Evolutionary conservation across 768 basidiomycete genomes (phyloP).

Genomic region (Lentinus tigrinus): DNA sequence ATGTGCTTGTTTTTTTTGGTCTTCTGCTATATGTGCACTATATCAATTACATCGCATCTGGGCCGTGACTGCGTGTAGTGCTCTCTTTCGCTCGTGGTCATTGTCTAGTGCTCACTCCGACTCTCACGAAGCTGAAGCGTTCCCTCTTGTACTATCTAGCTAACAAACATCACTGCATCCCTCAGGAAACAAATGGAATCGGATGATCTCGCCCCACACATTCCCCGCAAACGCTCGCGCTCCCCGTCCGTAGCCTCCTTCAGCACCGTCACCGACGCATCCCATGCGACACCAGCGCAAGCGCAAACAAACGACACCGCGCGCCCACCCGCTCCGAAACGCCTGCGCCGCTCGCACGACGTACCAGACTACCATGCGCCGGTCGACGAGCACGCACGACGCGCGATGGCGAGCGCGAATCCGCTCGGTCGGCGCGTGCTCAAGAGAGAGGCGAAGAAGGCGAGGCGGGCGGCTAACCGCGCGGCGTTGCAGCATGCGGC

Average conservation of each 20-base stretch:
- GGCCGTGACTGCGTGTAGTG: background rate
- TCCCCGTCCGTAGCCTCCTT: constrained; percentile 13
- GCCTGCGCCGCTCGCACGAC: constrained; percentile 56
- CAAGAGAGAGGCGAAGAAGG: constrained; percentile 65
- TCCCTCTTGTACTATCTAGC: background rate
- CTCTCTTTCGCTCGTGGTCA: background rate
- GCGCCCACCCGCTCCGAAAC: constrained; percentile 44
- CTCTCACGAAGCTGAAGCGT: too few relatives aligned
- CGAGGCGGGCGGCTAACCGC: constrained; percentile 49
- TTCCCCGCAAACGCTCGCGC: constrained; percentile 31
- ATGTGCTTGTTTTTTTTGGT: background rate
- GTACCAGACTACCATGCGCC: constrained; percentile 47
- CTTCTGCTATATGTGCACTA: background rate
- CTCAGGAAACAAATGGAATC: constrained; percentile 29
- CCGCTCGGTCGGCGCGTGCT: constrained; percentile 58
- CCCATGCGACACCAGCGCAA: background rate
- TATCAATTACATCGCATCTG: background rate
- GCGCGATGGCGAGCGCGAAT: constrained; percentile 52
- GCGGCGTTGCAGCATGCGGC: constrained; percentile 2
- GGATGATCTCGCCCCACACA: constrained; percentile 26
- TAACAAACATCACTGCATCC: background rate
- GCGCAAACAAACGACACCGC: constrained; percentile 13
- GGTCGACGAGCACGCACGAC: constrained; percentile 42
- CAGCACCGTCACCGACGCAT: background rate
- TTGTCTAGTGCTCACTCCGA: too few relatives aligned